Evolutionary conservation across 495 filamentous ascomycete species (phyloP).

Genomic region (Podospora comata): DNA sequence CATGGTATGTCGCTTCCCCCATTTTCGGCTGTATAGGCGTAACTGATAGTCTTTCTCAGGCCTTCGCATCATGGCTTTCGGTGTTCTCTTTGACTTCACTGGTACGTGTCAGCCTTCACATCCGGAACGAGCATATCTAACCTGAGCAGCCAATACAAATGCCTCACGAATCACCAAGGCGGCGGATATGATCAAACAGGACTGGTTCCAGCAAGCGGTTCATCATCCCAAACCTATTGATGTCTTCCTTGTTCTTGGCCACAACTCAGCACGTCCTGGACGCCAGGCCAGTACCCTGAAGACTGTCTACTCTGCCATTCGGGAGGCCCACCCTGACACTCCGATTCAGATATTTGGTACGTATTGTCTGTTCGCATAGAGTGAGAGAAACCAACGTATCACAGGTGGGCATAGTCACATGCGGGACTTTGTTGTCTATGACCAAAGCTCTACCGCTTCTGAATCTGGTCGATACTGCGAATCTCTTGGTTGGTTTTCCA

Average conservation of each 20-base stretch:
- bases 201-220: constrained; percentile 75
- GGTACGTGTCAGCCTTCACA: constrained; percentile 21
- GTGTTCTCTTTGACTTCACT: constrained; percentile 78
- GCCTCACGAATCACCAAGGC: constrained; percentile 42
- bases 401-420: constrained; percentile 71
- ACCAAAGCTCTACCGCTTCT: constrained; percentile 65
- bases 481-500: constrained; percentile 80
- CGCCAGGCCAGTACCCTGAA: constrained; percentile 53
- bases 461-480: constrained; percentile 87
- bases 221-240: constrained; percentile 60
- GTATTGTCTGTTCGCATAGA: neutral
- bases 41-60: constrained; percentile 19
- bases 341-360: constrained; percentile 74
- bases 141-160: constrained; percentile 27
- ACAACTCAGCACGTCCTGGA: constrained; percentile 61
- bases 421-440: constrained; percentile 71
- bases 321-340: constrained; percentile 58
- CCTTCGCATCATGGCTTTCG: constrained; percentile 73
- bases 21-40: neutral
- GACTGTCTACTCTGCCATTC: constrained; percentile 63
- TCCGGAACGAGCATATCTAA: neutral
- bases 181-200: constrained; percentile 62
- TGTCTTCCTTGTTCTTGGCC: constrained; percentile 68
- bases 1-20: constrained; percentile 36
- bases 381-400: neutral